Conservation (phyloP, 805 yeast species). For the Candida sithepensis region DNA sequence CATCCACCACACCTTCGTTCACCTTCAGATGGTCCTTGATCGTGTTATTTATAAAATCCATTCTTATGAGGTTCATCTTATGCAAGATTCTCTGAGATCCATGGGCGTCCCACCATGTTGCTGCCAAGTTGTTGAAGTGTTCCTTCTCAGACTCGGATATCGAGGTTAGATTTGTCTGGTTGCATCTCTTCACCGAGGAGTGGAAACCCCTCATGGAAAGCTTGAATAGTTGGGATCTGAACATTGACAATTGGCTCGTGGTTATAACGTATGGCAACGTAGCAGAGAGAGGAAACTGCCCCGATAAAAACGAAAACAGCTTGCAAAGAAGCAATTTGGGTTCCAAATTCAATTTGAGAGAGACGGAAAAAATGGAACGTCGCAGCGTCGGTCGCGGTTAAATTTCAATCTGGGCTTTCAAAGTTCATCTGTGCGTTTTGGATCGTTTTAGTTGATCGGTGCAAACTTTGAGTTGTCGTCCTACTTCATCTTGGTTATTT, state of each 20-base stretch:
- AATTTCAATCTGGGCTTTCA: too few relatives aligned
- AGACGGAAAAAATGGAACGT: too few relatives aligned
- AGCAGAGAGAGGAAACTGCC: too few relatives aligned
- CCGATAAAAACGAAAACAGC: too few relatives aligned
- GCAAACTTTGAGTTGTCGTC: neutral
- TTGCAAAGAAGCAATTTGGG: too few relatives aligned
- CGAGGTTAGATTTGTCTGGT: conserved; percentile 24
- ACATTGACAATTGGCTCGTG: neutral
- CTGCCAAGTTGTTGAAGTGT: conserved; percentile 83
- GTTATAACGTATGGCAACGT: too few relatives aligned
- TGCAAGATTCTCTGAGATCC: conserved; percentile 94
- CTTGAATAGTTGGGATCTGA: neutral
- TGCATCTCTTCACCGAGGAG: neutral
- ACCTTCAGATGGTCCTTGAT: conserved; percentile 43
- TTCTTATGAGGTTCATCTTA: conserved; percentile 85
- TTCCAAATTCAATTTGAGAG: too few relatives aligned
- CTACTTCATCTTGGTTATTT: neutral
- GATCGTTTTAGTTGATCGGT: too few relatives aligned
- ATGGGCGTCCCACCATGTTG: conserved; percentile 96
- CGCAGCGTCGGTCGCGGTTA: too few relatives aligned
- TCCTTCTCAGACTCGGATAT: conserved; percentile 61
- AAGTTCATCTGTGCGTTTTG: too few relatives aligned
- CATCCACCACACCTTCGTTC: conserved; percentile 35
- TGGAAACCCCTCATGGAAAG: neutral
- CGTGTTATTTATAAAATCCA: conserved; percentile 78